These are phyloP conservation scores for Galium porrigens DNA, from an alignment of 305 asterid species.

Conservation along the genomic window DNA sequence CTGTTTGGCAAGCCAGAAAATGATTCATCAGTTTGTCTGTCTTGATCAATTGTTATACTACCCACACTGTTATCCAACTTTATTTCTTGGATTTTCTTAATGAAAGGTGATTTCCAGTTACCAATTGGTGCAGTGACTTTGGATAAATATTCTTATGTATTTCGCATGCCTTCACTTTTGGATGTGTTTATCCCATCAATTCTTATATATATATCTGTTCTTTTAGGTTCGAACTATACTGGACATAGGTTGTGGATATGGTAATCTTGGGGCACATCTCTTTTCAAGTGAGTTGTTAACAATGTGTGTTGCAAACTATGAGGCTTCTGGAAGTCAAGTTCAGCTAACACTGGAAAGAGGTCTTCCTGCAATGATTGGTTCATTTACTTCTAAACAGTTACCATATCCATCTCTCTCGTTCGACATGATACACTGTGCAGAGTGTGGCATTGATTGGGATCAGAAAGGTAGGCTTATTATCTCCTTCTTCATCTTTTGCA, in stretches of 20 bases:
- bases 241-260: conserved; percentile 97
- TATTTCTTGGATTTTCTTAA: not conserved
- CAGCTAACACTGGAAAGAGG: conserved; percentile 97
- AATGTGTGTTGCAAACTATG: conserved; percentile 85
- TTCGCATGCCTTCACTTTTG: not conserved
- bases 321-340: conserved; percentile 97
- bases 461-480: conserved; percentile 47
- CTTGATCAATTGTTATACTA: not conserved
- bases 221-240: conserved; percentile 73
- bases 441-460: conserved; percentile 86
- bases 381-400: conserved; percentile 72
- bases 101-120: not conserved
- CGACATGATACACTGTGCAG: conserved; percentile 95
- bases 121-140: not conserved
- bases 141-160: too few relatives aligned
- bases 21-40: not conserved
- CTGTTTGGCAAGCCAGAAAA: not conserved
- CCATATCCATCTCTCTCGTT: conserved; percentile 89
- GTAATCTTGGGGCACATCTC: conserved; percentile 93
- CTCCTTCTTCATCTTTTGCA: not conserved
- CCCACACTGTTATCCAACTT: not conserved
- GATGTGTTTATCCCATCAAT: not conserved
- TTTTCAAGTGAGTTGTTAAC: conserved; percentile 66
- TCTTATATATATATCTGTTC: not conserved
- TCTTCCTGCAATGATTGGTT: conserved; percentile 92